Percentiles rank a stretch among this genome's conserved stretches.
These are phyloP conservation scores for Aspergillus sp. DNA, from an alignment of 2,329 filamentous ascomycete species.

Conservation along the genomic window DNA sequence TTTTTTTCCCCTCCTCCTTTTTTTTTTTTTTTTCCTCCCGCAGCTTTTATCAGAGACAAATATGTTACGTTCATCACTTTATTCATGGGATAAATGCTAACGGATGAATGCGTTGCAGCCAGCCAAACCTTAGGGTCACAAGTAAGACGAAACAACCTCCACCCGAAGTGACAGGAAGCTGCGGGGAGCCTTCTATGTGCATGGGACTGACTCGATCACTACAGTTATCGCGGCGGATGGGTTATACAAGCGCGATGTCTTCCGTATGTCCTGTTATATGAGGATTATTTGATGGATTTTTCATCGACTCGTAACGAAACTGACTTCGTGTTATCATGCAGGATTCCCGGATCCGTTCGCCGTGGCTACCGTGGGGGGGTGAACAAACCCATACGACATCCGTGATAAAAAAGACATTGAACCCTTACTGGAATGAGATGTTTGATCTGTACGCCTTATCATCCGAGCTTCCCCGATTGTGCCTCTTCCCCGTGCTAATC, in stretches of 20 bases:
- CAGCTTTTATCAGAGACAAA: too few species aligned
- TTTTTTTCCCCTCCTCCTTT: too few species aligned
- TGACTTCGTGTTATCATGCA: slow-evolving; percentile 34
- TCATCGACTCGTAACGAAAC: slow-evolving; percentile 6
- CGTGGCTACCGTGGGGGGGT: slow-evolving; percentile 92
- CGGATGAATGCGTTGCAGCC: slow-evolving; percentile 43
- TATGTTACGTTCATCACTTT: neutral
- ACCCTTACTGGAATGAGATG: slow-evolving; percentile 99
- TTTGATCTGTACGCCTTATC: slow-evolving; percentile 80
- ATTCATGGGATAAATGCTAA: slow-evolving; percentile 15
- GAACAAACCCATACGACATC: slow-evolving; percentile 98
- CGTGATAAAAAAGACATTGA: slow-evolving; percentile 94
- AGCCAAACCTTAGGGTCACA: slow-evolving; percentile 86
- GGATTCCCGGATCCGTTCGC: slow-evolving; percentile 98
- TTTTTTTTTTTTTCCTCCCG: too few species aligned
- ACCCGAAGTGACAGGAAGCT: slow-evolving; percentile 11
- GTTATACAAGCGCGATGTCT: slow-evolving; percentile 98
- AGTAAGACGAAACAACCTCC: slow-evolving; percentile 53
- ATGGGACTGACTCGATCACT: slow-evolving; percentile 18
- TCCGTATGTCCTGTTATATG: slow-evolving; percentile 62
- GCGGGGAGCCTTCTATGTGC: slow-evolving; percentile 12
- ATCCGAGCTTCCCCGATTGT: neutral
- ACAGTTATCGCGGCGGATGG: slow-evolving; percentile 97
- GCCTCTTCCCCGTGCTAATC: slow-evolving; percentile 1
- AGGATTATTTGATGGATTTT: neutral